Conservation (phyloP, 331 rosid genomes). For the Arachis monticola region DNA sequence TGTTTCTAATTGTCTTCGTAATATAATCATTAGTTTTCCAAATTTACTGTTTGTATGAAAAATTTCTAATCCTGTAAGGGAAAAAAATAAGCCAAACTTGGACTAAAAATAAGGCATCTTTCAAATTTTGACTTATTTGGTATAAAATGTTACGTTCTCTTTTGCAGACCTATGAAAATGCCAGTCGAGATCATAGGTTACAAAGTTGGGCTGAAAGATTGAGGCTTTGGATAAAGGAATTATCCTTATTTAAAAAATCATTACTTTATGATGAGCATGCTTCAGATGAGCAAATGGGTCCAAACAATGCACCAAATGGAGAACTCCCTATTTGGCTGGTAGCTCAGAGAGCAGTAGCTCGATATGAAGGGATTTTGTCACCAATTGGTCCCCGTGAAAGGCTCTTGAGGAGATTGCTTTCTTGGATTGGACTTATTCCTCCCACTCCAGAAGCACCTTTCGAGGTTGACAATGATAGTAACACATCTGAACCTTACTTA, state of each 20-base stretch:
- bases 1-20: too few species aligned
- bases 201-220: slow-evolving; percentile 60
- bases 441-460: slow-evolving; percentile 74
- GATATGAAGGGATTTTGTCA: slow-evolving; percentile 90
- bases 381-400: slow-evolving; percentile 93
- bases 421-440: slow-evolving; percentile 86
- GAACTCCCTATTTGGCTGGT: slow-evolving; percentile 97
- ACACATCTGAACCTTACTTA: slow-evolving; percentile 67
- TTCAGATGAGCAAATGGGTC: slow-evolving; percentile 57
- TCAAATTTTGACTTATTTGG: slow-evolving; percentile 27
- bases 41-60: too few species aligned
- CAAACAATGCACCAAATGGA: slow-evolving; percentile 56
- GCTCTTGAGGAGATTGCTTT: slow-evolving; percentile 85
- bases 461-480: slow-evolving; percentile 63
- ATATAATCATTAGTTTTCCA: too few species aligned
- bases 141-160: slow-evolving; percentile 41
- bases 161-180: slow-evolving; percentile 58
- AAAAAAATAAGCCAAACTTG: too few species aligned
- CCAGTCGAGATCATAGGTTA: slow-evolving; percentile 54
- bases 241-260: slow-evolving; percentile 60
- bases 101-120: background rate
- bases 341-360: slow-evolving; percentile 92
- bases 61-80: too few species aligned
- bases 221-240: slow-evolving; percentile 74
- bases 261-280: slow-evolving; percentile 51